Conservation (phyloP, 768 basidiomycete genomes). For the Floccularia luteovirens region DNA sequence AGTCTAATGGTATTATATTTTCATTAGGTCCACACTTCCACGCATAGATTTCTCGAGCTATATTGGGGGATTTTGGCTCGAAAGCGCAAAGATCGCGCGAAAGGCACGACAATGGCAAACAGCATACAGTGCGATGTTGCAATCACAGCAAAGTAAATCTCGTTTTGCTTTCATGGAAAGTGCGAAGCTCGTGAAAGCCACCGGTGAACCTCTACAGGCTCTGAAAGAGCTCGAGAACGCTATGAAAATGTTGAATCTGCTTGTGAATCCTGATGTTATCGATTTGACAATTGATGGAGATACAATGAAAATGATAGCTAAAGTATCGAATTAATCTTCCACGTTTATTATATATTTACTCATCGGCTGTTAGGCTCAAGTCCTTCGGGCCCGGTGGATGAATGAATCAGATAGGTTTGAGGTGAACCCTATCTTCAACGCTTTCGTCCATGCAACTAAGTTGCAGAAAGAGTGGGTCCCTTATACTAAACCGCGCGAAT, state of each 20-base stretch:
- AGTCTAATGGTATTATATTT: slow-evolving; percentile 10
- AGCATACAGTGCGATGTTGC: slow-evolving; percentile 91
- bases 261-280: slow-evolving; percentile 32
- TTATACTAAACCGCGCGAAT: not conserved
- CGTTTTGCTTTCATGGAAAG: slow-evolving; percentile 84
- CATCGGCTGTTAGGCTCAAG: slow-evolving; percentile 46
- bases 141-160: slow-evolving; percentile 69
- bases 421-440: slow-evolving; percentile 47
- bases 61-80: slow-evolving; percentile 83
- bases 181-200: slow-evolving; percentile 76
- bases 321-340: slow-evolving; percentile 34
- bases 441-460: slow-evolving; percentile 44
- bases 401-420: slow-evolving; percentile 83
- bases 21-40: slow-evolving; percentile 23
- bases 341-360: slow-evolving; percentile 1
- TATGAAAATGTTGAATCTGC: slow-evolving; percentile 45
- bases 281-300: slow-evolving; percentile 54
- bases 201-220: slow-evolving; percentile 77
- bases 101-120: slow-evolving; percentile 96
- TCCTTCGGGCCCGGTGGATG: slow-evolving; percentile 89
- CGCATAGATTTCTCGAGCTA: slow-evolving; percentile 36
- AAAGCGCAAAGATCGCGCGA: slow-evolving; percentile 91
- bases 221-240: slow-evolving; percentile 80
- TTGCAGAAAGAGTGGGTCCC: slow-evolving; percentile 42
- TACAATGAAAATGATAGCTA: slow-evolving; percentile 56